Base-by-base conservation (phyloP, 768 basidiomycete genomes). In the Solioccasus polychromus region DNA sequence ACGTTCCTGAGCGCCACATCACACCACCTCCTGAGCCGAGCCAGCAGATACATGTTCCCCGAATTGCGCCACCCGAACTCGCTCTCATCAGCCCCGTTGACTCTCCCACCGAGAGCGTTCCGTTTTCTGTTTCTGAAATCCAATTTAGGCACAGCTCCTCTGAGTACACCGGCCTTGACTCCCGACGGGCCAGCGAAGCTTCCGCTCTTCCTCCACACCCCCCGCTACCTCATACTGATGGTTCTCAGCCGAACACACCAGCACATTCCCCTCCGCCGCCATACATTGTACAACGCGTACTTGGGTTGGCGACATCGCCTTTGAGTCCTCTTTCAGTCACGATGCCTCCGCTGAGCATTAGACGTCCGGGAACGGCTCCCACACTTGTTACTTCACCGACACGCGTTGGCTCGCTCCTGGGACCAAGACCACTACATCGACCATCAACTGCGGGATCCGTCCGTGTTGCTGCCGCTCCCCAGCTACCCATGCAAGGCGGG, bases 21-120 rank as follows among this genome's bases (percentile, higher is more conserved):
- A 44, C 57, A 30, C 48, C 55, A 23, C 44, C 63, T n/a, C 48
- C 51, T 12, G 23, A 41, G 2, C 28, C 42, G 35, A 25, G 47
- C 45, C 47, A 68, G 51, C 57, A 62, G 56, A 29, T 64, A 51
- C 67, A 30, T 59, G 68, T 52, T 28, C 56, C 48, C 20, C 48
- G 44, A 4, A 39, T 39, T 11, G 26, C 49, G 8, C 50, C 52
- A 25, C 74, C 70, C 12, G 54, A 60, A 3, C 52, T 55, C 35
- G 48, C 52, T 24, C 58, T 37, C 55, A 24, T 63, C n/a, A n/a
- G n/a, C n/a, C 58, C 61, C 37, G 56, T 71, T 24, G 68, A 64
- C 23, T 80, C 81, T 12, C 79, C 79, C 29, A 76, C 77, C 0
- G 77, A 82, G 37, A 82, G 79, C 45, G 65, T 80, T 29, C 76